Conservation (phyloP, 768 basidiomycete species). For the Macrolepiota fuliginosa region DNA sequence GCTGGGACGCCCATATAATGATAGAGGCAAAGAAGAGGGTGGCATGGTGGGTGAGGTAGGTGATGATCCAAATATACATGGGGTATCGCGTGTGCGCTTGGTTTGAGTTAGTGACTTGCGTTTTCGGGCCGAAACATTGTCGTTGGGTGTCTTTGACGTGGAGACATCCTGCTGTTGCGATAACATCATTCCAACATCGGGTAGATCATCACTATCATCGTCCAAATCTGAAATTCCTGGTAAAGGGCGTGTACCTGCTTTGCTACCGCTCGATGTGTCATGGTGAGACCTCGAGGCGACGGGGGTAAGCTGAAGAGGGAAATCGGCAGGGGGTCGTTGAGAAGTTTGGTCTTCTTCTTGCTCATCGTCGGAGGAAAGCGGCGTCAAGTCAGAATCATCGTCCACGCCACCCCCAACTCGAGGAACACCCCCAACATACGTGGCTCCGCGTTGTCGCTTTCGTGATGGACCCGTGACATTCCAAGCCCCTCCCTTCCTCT, state of each 20-base stretch:
- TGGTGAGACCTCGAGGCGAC: not conserved
- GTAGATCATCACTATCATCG: conserved; percentile 39
- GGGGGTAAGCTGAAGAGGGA: not conserved
- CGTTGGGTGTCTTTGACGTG: not conserved
- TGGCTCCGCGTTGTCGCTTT: conserved; percentile 4
- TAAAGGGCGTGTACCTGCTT: not conserved
- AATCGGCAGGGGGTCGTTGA: not conserved
- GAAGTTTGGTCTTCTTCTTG: not conserved
- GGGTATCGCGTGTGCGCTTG: not conserved
- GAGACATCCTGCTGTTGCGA: not conserved
- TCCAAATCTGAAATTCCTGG: not conserved
- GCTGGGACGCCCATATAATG: not conserved
- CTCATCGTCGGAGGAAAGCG: conserved; percentile 1
- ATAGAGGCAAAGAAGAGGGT: not conserved
- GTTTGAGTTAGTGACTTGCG: not conserved
- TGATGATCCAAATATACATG: not conserved
- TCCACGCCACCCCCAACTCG: not conserved
- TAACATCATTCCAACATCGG: conserved; percentile 31
- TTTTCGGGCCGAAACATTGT: not conserved
- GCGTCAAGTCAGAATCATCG: conserved; percentile 10
- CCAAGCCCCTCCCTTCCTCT: not conserved
- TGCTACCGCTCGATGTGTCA: not conserved
- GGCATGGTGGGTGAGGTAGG: not conserved
- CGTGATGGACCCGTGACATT: not conserved
- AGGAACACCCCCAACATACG: not conserved